Evolutionary conservation across 108 stramenopile species (phyloP), one percentile per base, ranked within the genome.

Genomic region (Stephanodiscus triporus): DNA sequence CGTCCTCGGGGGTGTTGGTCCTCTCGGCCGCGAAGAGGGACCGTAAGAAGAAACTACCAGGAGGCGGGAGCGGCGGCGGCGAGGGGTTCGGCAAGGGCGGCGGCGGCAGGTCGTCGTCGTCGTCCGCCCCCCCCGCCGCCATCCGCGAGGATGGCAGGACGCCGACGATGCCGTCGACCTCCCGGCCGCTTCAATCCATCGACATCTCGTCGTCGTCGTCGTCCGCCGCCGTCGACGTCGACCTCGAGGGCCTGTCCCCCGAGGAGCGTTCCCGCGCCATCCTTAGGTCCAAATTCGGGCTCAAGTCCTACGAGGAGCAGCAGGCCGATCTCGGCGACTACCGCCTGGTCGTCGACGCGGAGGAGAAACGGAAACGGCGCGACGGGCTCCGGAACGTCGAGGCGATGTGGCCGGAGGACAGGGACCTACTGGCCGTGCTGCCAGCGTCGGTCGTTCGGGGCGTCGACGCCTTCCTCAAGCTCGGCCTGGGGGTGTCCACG

Each of bases 401-500:
- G 19, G 67, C 77, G 26, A 73, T 86, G 49, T 85, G 81, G 86
- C 87, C 82, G 4, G 82, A 89, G 64, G 88, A 93, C 23, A 77
- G 85, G 59, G 94, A 95, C 67, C 55, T 95, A 29, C 75, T 95
- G 30, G 55, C 77, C 38, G 51, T 88, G 22, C 54, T 95, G 26
- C 94, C 94, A 6, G 86, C 78, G 10, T 80, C 87, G 17, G 29
- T 92, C 2, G 55, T 89, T 49, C 76, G 79, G 32, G 81, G 69
- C 13, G 88, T 95, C 69, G 91, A 95, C 70, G 70, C 80, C 45
- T 88, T 90, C 50, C 77, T 95, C 40, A 92, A 95, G 71, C 38
- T 68, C 10, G 94, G 94, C 19, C 54, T 92, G 53, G 82, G 72
- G 10, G 55, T 91, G 14, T 84, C 70, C 23, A 89, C 88, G 0